Conservation (phyloP, 306 rosid species). For the Canavalia ensiformis region DNA sequence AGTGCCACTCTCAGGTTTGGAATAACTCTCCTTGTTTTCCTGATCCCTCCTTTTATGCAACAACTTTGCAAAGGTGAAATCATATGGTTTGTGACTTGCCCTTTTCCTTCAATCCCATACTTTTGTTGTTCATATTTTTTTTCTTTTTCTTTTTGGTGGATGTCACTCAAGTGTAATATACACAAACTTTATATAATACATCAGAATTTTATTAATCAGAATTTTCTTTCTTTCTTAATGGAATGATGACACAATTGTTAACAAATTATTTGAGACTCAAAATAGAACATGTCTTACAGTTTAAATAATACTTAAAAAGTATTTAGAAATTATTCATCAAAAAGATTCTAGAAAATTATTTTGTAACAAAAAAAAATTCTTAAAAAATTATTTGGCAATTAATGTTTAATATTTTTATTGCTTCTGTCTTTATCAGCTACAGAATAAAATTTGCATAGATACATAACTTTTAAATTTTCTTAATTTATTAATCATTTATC, state of each 20-base stretch:
- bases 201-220: too few relatives aligned
- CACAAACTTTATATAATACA: background rate
- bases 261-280: too few relatives aligned
- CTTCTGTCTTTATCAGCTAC: background rate
- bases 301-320: too few relatives aligned
- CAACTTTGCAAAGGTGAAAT: constrained; percentile 31
- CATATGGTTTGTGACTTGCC: background rate
- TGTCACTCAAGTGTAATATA: background rate
- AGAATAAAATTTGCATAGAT: background rate
- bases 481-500: too few relatives aligned
- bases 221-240: too few relatives aligned
- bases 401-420: too few relatives aligned
- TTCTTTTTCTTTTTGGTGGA: background rate
- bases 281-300: too few relatives aligned
- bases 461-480: too few relatives aligned
- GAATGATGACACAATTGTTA: too few relatives aligned
- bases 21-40: constrained; percentile 63
- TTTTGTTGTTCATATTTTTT: constrained; percentile 3
- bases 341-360: too few relatives aligned
- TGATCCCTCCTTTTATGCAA: constrained; percentile 29
- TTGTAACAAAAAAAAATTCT: background rate
- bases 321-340: too few relatives aligned
- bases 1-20: constrained; percentile 64
- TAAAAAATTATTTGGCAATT: background rate
- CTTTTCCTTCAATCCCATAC: background rate